Conservation (phyloP, 2,329 filamentous ascomycete species). For the Biscogniauxia mediterranea region DNA sequence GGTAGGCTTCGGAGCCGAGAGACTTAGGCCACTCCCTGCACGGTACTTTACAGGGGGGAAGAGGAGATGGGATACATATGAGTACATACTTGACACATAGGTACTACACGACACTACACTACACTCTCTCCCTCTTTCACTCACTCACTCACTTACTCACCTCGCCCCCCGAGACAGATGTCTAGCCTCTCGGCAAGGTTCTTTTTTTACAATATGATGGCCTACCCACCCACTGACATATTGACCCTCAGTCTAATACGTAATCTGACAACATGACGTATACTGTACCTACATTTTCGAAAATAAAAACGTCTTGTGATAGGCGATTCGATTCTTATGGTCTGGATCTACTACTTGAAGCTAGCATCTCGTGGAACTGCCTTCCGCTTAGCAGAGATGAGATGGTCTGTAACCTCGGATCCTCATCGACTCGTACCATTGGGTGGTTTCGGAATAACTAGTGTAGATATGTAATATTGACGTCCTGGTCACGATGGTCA, state of each 20-base stretch:
- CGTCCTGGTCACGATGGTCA: background rate
- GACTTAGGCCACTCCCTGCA: background rate
- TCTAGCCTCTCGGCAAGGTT: background rate
- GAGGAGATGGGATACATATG: no score
- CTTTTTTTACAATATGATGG: no score
- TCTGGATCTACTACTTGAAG: background rate
- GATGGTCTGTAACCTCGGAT: background rate
- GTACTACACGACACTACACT: no score
- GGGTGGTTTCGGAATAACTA: background rate
- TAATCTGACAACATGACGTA: background rate
- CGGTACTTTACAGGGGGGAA: background rate
- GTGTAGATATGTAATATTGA: no score
- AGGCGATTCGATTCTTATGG: background rate
- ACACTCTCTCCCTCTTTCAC: no score
- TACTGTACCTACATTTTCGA: background rate
- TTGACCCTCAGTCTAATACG: background rate
- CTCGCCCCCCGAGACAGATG: background rate
- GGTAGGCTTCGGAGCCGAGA: background rate
- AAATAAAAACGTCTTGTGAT: background rate
- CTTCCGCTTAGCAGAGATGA: background rate
- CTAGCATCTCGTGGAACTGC: background rate
- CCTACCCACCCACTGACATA: no score
- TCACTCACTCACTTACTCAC: no score
- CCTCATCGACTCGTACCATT: background rate
- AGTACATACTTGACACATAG: no score